Evolutionary conservation across 805 yeast genomes (phyloP).

Genomic region (Candida railenensis): DNA sequence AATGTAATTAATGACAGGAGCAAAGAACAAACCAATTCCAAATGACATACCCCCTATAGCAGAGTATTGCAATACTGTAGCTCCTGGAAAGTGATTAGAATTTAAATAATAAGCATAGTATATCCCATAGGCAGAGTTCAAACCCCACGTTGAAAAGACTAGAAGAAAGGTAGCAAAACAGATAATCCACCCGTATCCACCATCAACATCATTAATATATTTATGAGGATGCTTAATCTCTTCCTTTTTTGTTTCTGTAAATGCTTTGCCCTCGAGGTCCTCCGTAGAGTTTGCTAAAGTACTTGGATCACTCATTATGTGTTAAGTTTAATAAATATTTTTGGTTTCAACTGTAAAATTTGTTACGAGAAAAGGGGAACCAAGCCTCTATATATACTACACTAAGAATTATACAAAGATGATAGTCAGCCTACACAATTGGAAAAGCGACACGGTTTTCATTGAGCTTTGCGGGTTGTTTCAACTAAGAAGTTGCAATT

Average conservation of each 20-base stretch:
- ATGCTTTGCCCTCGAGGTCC: background rate
- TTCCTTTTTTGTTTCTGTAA: background rate
- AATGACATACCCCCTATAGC: conserved; percentile 62
- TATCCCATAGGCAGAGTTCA: conserved; percentile 59
- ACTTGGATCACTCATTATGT: background rate
- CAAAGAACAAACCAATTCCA: conserved; percentile 44
- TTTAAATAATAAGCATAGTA: conserved; percentile 54
- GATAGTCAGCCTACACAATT: background rate
- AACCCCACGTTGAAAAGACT: conserved; percentile 65
- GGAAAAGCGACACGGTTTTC: too few relatives aligned
- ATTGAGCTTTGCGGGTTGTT: too few relatives aligned
- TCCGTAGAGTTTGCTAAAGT: background rate
- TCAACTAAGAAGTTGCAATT: background rate
- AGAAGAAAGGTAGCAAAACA: conserved; percentile 45
- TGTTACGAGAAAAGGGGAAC: too few relatives aligned
- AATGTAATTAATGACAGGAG: conserved; percentile 45
- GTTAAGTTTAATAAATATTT: too few relatives aligned
- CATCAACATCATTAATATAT: conserved; percentile 33
- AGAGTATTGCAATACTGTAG: conserved; percentile 55
- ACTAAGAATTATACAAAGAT: too few relatives aligned
- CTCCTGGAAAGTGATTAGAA: conserved; percentile 47
- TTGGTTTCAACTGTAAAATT: too few relatives aligned
- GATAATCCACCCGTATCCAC: conserved; percentile 64
- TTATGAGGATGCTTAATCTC: background rate
- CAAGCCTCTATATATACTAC: too few relatives aligned